Conservation (phyloP, 1,139 yeast species). For the Entelexis sorbosivorans region DNA sequence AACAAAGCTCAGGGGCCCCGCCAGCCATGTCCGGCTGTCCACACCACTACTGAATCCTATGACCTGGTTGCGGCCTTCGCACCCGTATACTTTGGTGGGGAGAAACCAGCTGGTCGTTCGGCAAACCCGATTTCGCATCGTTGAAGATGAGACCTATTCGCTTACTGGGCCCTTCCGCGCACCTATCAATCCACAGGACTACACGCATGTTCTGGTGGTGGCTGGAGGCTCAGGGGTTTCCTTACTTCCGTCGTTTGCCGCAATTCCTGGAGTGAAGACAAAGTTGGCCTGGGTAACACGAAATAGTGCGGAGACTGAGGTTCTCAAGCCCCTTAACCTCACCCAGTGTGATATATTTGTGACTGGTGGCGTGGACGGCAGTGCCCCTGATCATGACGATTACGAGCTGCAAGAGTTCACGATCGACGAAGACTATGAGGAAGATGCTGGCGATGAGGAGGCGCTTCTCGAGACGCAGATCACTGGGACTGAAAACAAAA, state of each 20-base stretch:
- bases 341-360: conserved; percentile 30
- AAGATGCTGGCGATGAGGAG: conserved; percentile 6
- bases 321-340: conserved; percentile 33
- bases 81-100: conserved; percentile 76
- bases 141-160: conserved; percentile 8
- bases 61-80: conserved; percentile 40
- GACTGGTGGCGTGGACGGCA: conserved; percentile 23
- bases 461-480: not conserved
- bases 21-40: conserved; percentile 41
- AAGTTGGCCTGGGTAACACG: conserved; percentile 44
- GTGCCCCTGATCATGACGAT: conserved; percentile 23
- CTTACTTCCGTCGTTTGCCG: conserved; percentile 47
- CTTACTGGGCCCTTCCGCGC: conserved; percentile 29
- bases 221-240: conserved; percentile 89
- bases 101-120: conserved; percentile 42
- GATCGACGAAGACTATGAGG: conserved; percentile 22
- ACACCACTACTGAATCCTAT: conserved; percentile 25
- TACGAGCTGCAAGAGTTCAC: conserved; percentile 26
- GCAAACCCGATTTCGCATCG: conserved; percentile 29
- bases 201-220: conserved; percentile 47
- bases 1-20: conserved; percentile 27
- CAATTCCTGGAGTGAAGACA: conserved; percentile 13
- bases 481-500: conserved; percentile 2
- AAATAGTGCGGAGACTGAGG: conserved; percentile 35
- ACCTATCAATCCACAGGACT: conserved; percentile 29